phyloP scores from a whole-genome alignment of 2,329 filamentous ascomycete genomes.

The Pestalotiopsis sp. region DNA sequence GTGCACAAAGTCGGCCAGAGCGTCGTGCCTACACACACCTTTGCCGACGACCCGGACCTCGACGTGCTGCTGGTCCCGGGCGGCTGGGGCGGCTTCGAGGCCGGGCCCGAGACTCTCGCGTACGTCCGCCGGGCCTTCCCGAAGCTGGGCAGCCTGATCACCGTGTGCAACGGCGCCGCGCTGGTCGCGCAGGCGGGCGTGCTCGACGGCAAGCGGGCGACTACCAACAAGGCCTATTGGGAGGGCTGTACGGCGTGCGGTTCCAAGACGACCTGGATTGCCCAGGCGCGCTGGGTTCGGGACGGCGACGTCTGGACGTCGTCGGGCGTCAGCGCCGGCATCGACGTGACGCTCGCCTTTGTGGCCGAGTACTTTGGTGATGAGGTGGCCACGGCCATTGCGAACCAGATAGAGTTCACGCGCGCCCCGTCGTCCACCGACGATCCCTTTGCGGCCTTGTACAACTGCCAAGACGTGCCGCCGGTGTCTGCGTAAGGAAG shows the following conservation, averaged over 20 bases:
- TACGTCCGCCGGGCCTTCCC: constrained; percentile 47
- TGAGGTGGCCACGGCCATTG: not conserved
- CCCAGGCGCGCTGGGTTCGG: constrained; percentile 60
- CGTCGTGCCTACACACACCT: constrained; percentile 37
- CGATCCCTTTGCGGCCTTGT: constrained; percentile 3
- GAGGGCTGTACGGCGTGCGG: constrained; percentile 43
- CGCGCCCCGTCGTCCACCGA: not conserved
- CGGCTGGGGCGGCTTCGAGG: constrained; percentile 34
- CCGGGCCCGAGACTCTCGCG: constrained; percentile 31
- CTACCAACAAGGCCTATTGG: constrained; percentile 62
- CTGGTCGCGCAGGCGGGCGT: constrained; percentile 58
- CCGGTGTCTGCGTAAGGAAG: constrained; percentile 20
- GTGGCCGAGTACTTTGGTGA: not conserved
- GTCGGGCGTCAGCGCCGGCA: constrained; percentile 51
- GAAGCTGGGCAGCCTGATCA: constrained; percentile 55
- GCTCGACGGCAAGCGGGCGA: constrained; percentile 59
- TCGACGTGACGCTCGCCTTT: constrained; percentile 10
- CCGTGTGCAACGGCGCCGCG: constrained; percentile 63
- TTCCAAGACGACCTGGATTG: constrained; percentile 55
- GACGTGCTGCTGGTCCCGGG: constrained; percentile 45
- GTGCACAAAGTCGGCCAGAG: constrained; percentile 10
- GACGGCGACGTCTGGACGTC: constrained; percentile 66
- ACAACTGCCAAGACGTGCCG: not conserved
- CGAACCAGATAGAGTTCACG: constrained; percentile 6
- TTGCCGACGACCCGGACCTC: constrained; percentile 31